Evolutionary conservation across 495 filamentous ascomycete species (phyloP).

Genomic region (Penicillium herquei): DNA sequence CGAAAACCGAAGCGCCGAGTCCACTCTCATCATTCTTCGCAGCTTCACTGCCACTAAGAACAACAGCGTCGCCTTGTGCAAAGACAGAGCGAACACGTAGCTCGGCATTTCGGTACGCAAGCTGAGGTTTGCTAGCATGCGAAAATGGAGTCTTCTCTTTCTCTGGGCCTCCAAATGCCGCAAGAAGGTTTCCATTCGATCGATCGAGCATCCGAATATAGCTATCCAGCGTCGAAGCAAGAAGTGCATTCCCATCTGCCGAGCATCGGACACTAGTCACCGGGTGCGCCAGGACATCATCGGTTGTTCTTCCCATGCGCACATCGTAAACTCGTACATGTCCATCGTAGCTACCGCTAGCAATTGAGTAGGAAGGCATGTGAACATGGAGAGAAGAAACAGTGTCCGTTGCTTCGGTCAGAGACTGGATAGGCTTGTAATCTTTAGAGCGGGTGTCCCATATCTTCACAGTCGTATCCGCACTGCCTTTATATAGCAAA

Average conservation of each 20-base stretch:
- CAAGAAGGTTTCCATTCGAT: conserved; percentile 66
- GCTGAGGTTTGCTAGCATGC: conserved; percentile 2
- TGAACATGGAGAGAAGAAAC: conserved; percentile 59
- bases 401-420: conserved; percentile 76
- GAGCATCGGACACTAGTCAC: conserved; percentile 70
- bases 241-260: conserved; percentile 65
- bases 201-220: conserved; percentile 81
- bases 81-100: conserved; percentile 70
- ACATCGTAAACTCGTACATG: conserved; percentile 81
- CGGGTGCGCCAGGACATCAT: conserved; percentile 61
- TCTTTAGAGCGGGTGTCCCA: conserved; percentile 73
- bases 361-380: conserved; percentile 42
- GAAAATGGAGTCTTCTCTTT: conserved; percentile 24
- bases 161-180: conserved; percentile 58
- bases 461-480: conserved; percentile 78
- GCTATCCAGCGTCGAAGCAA: conserved; percentile 76
- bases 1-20: conserved; percentile 64
- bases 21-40: conserved; percentile 38
- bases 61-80: conserved; percentile 70
- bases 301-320: conserved; percentile 69
- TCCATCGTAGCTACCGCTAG: conserved; percentile 81
- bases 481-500: conserved; percentile 51
- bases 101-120: conserved; percentile 61
- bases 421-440: conserved; percentile 71
- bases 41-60: conserved; percentile 80